These are phyloP conservation scores for Stephanocyclus meneghinianus DNA, from an alignment of 352 stramenopile species.

Conservation along the genomic window DNA sequence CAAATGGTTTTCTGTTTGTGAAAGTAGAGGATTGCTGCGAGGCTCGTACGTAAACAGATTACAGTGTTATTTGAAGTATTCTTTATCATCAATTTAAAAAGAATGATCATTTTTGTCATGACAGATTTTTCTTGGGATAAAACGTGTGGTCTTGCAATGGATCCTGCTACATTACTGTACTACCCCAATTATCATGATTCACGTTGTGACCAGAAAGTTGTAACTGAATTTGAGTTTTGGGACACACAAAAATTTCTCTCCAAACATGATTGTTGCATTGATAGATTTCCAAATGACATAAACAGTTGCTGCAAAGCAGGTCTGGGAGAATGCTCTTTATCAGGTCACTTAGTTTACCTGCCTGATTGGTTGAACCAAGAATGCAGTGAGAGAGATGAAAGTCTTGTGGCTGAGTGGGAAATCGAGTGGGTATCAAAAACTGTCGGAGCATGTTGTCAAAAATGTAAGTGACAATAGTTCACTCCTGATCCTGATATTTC, in stretches of 20 bases:
- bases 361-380: background rate
- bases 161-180: background rate
- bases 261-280: background rate
- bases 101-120: background rate
- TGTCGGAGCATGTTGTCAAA: slow-evolving; percentile 1
- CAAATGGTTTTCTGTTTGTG: slow-evolving; percentile 3
- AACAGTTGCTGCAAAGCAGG: background rate
- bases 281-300: slow-evolving; percentile 2
- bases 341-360: background rate
- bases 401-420: slow-evolving; percentile 2
- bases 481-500: background rate
- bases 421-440: background rate
- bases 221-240: background rate
- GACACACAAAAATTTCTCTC: background rate
- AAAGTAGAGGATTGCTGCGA: slow-evolving; percentile 2
- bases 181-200: slow-evolving; percentile 2
- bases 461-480: slow-evolving; percentile 1
- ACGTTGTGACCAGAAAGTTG: background rate
- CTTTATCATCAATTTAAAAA: background rate
- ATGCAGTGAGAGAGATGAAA: background rate
- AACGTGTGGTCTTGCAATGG: background rate
- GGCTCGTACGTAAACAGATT: background rate
- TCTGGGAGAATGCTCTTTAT: background rate
- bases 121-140: slow-evolving; percentile 9
- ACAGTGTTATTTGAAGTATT: background rate